Conservation (phyloP, 139 green algal species). For the Haematococcus lacustris region DNA sequence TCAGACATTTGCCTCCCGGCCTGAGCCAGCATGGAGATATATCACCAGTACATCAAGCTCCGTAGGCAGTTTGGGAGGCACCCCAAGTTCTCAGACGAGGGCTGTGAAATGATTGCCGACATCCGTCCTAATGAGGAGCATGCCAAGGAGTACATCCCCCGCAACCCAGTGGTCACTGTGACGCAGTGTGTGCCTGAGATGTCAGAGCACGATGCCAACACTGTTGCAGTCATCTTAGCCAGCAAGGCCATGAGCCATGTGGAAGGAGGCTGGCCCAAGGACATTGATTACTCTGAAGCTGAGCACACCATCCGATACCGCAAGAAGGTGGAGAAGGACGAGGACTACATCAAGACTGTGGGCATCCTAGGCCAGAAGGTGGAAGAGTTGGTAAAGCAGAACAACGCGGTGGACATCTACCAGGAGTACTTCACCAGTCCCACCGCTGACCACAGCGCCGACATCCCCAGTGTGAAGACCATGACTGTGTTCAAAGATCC, state of each 20-base stretch:
- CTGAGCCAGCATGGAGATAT: conserved; percentile 11
- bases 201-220: conserved; percentile 87
- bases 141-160: conserved; percentile 61
- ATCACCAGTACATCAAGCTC: conserved; percentile 64
- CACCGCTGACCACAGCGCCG: conserved; percentile 52
- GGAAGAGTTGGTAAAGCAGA: conserved; percentile 84
- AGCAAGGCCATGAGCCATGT: conserved; percentile 76
- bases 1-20: no score
- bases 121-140: conserved; percentile 81
- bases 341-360: conserved; percentile 87
- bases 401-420: conserved; percentile 96
- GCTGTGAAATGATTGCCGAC: conserved; percentile 82
- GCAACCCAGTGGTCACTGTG: conserved; percentile 58
- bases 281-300: conserved; percentile 82
- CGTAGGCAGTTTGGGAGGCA: conserved; percentile 82
- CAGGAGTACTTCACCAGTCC: conserved; percentile 79
- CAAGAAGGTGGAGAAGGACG: conserved; percentile 91
- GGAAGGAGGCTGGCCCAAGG: conserved; percentile 91
- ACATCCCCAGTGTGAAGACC: conserved; percentile 63
- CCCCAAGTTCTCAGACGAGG: conserved; percentile 69
- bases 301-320: conserved; percentile 78
- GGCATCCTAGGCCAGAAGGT: conserved; percentile 49
- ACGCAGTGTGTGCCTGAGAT: conserved; percentile 71
- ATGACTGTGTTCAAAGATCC: conserved; percentile 83
- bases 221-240: conserved; percentile 55